Conservation (phyloP, 805 yeast species). For the Pichia phayaonensis region DNA sequence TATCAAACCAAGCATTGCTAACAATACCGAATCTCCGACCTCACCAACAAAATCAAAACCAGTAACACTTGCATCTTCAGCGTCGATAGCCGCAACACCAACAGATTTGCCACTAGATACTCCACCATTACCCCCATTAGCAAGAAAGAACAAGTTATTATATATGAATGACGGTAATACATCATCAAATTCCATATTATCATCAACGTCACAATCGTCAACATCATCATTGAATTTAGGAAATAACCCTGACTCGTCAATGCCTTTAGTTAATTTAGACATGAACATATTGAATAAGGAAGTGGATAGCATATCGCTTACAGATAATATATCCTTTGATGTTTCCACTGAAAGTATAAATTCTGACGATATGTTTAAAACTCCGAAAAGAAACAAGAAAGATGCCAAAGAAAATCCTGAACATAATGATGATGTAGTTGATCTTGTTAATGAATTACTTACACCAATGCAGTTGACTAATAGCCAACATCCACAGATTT, state of each 20-base stretch:
- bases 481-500: neutral
- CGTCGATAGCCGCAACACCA: conserved; percentile 11
- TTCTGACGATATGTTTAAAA: neutral
- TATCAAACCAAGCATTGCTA: conserved; percentile 3
- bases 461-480: conserved; percentile 5
- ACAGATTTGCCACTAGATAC: neutral
- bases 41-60: neutral
- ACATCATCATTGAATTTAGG: neutral
- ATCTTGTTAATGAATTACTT: conserved; percentile 2
- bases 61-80: neutral
- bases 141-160: conserved; percentile 12
- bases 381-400: conserved; percentile 1
- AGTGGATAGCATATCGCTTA: conserved; percentile 3
- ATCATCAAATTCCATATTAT: neutral
- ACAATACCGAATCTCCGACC: neutral
- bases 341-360: neutral
- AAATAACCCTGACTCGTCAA: conserved; percentile 1
- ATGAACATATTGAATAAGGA: conserved; percentile 2
- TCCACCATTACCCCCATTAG: conserved; percentile 20
- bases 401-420: neutral
- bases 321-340: neutral
- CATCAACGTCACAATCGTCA: conserved; percentile 4
- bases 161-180: neutral
- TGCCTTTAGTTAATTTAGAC: conserved; percentile 6
- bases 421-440: neutral